Evolutionary conservation across 805 yeast genomes (phyloP).

Genomic region (Komagataella pseudopastoris): DNA sequence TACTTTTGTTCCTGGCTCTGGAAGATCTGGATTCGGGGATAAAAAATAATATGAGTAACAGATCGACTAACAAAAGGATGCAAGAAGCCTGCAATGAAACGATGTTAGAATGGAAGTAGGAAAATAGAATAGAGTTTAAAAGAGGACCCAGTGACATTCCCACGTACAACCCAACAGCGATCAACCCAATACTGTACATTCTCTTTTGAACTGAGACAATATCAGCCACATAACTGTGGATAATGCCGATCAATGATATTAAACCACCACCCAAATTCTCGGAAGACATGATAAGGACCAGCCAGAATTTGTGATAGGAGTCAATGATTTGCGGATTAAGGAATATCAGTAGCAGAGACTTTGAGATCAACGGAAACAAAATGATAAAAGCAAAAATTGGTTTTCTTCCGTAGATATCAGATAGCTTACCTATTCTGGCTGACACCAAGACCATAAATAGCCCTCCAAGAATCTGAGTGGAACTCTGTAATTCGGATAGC

Average conservation of each 20-base stretch:
- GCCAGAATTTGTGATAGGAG: conserved; percentile 18
- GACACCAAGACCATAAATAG: background rate
- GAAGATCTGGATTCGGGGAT: conserved; percentile 53
- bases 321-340: conserved; percentile 9
- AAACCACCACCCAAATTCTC: conserved; percentile 52
- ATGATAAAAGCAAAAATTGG: conserved; percentile 24
- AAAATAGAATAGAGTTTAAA: conserved; percentile 29
- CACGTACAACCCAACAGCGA: conserved; percentile 42
- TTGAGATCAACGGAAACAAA: conserved; percentile 6
- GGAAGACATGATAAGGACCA: conserved; percentile 30
- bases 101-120: conserved; percentile 12
- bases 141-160: conserved; percentile 59
- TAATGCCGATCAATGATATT: conserved; percentile 38
- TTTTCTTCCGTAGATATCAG: conserved; percentile 55
- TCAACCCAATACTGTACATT: conserved; percentile 41
- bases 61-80: conserved; percentile 14
- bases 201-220: conserved; percentile 51
- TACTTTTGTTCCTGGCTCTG: conserved; percentile 37
- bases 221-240: conserved; percentile 64
- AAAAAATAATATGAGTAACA: conserved; percentile 20
- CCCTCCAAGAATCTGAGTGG: background rate
- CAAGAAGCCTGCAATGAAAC: conserved; percentile 17
- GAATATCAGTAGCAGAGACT: conserved; percentile 5
- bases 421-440: conserved; percentile 48
- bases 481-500: background rate